Evolutionary conservation across 768 basidiomycete species (phyloP).

Genomic region (Hemileccinum rubropunctum): DNA sequence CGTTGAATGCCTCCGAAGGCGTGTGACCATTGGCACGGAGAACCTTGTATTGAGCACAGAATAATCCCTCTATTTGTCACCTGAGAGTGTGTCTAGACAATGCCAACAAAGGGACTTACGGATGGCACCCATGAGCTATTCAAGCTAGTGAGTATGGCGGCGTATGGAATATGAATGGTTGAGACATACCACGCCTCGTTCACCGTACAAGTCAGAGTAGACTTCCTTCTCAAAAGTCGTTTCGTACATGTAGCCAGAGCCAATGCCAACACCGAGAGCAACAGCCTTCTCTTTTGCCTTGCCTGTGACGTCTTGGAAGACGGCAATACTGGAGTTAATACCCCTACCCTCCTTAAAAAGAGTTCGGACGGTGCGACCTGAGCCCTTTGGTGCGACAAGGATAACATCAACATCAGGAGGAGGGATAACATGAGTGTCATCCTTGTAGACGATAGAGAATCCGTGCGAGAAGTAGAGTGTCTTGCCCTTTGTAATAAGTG

Average conservation of each 20-base stretch:
- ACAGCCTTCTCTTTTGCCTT: conserved; percentile 97
- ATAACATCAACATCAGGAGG: conserved; percentile 97
- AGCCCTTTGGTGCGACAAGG: conserved; percentile 98
- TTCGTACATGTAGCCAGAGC: conserved; percentile 98
- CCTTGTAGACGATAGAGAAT: conserved; percentile 98
- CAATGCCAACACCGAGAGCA: conserved; percentile 90
- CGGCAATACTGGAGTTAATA: conserved; percentile 92
- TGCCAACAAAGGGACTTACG: conserved; percentile 47
- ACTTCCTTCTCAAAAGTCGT: conserved; percentile 99
- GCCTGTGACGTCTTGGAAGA: conserved; percentile 97
- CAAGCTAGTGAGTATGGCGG: conserved; percentile 5
- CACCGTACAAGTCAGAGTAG: conserved; percentile 98
- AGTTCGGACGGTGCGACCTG: conserved; percentile 97
- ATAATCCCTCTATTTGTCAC: conserved; percentile 75
- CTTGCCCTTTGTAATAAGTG: conserved; percentile 99
- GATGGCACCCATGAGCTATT: conserved; percentile 93
- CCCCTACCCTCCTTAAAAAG: conserved; percentile 99
- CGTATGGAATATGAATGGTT: neutral
- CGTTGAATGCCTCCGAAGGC: conserved; percentile 99
- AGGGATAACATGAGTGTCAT: conserved; percentile 91
- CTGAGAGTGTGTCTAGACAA: conserved; percentile 4
- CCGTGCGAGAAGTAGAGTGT: conserved; percentile 99
- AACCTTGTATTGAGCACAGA: conserved; percentile 98
- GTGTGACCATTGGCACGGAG: conserved; percentile 95
- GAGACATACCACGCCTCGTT: conserved; percentile 93